phyloP scores from a whole-genome alignment of 352 stramenopile genomes.

The Stramenopiles sp. region DNA sequence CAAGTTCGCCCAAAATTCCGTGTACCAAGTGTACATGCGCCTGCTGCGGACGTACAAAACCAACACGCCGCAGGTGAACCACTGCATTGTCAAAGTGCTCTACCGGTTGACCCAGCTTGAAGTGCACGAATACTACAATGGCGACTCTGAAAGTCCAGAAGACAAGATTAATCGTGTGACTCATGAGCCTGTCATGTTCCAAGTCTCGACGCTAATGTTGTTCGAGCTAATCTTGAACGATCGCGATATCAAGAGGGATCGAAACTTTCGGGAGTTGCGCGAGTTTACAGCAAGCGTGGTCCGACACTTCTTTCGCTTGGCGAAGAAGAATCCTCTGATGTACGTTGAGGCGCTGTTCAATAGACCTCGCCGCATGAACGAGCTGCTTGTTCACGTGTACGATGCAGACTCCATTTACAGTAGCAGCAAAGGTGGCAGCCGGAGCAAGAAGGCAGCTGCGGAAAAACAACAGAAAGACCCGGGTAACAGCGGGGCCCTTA shows the following conservation, averaged over 20 bases:
- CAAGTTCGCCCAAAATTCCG: slow-evolving; percentile 49
- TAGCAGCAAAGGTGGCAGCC: not conserved
- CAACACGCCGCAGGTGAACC: slow-evolving; percentile 53
- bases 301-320: slow-evolving; percentile 47
- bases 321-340: slow-evolving; percentile 48
- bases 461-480: not conserved
- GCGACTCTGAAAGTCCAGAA: too few species aligned
- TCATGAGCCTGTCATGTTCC: slow-evolving; percentile 49
- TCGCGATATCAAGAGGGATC: slow-evolving; percentile 32
- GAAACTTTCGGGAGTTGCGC: slow-evolving; percentile 41
- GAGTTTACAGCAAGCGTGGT: slow-evolving; percentile 45
- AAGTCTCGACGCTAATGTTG: slow-evolving; percentile 46
- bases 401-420: not conserved
- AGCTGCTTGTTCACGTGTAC: not conserved
- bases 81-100: slow-evolving; percentile 64
- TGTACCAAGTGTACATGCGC: slow-evolving; percentile 45
- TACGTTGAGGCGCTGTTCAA: slow-evolving; percentile 44
- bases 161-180: not conserved
- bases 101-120: slow-evolving; percentile 30
- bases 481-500: not conserved
- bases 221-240: slow-evolving; percentile 66
- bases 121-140: not conserved
- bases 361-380: not conserved
- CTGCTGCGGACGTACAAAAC: slow-evolving; percentile 42
- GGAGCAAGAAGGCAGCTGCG: not conserved